Evolutionary conservation across 2,329 filamentous ascomycete genomes (phyloP), one percentile per base, ranked within the genome.

Genomic region (Trichophyton schoenleinii): DNA sequence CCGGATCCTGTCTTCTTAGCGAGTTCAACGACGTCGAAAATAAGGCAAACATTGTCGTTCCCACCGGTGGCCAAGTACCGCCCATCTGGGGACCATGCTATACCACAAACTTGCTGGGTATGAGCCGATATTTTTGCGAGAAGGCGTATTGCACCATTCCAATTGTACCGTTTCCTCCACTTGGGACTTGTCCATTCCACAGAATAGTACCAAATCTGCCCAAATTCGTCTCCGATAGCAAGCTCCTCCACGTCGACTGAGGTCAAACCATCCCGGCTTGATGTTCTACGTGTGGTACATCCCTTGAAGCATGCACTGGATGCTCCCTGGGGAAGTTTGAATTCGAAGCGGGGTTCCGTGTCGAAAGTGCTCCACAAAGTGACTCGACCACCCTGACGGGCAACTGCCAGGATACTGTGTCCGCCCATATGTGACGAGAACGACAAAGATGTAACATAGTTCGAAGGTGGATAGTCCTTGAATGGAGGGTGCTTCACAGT

Each of bases 21-120:
- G 18, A 92, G 76, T 46, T 83, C 80, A 57, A 81, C 79, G 2
- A 83, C 81, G 60, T 91, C 83, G 71, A 95, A 96, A 1, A 97
- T 79, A 67, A 86, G 88, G 69, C 92, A 95, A 2, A 85, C 74
- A 69, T 97, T 96, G 76, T 99, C 94, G 70, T 99, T 97, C 25
- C 89, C 90, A 5, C 94, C 91, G 3, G 89, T 91, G 13, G 89
- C 90, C 71, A 99, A 91, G 41, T 85, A 80, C 2, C 80, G 79
- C 2, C 90, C 90, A 68, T 89, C 84, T 2, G 79, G 77, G 2
- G 90, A 91, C 89, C 91, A 97, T 2, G 88, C 83, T n/a, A 99
- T 78, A 1, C 92, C 92, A 69, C 94, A 99, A 60, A 99, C 87
- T 70, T 97, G 91, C 73, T 96, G 91, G 1, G 80, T 83, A 71